Evolutionary conservation across 306 rosid species (phyloP).

Genomic region (Gynostemma pentaphyllum): DNA sequence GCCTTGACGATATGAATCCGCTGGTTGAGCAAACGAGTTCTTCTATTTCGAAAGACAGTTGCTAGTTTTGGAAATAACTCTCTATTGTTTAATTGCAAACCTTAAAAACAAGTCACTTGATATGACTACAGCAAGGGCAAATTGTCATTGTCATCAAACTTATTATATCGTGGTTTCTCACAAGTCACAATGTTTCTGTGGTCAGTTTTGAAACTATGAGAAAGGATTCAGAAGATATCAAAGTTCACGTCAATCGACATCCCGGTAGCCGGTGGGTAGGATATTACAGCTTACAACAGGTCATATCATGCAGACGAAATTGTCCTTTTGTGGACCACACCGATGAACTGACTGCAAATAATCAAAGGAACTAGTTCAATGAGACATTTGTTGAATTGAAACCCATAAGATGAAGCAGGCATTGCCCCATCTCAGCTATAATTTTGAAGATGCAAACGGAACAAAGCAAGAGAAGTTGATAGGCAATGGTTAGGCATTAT

Average conservation of each 20-base stretch:
- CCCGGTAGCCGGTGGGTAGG: too few relatives aligned
- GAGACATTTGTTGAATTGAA: slow-evolving; percentile 20
- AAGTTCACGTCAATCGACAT: slow-evolving; percentile 34
- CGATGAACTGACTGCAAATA: slow-evolving; percentile 9
- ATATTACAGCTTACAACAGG: too few relatives aligned
- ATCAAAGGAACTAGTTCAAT: not conserved
- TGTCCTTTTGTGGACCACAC: slow-evolving; percentile 21
- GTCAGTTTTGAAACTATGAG: slow-evolving; percentile 4
- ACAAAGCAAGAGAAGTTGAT: slow-evolving; percentile 22
- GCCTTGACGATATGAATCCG: slow-evolving; percentile 9
- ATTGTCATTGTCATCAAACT: slow-evolving; percentile 19
- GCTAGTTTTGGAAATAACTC: slow-evolving; percentile 10
- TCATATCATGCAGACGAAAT: slow-evolving; percentile 14
- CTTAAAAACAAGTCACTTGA: slow-evolving; percentile 16
- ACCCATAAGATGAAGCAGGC: slow-evolving; percentile 15
- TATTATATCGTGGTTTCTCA: slow-evolving; percentile 21
- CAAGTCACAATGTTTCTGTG: not conserved
- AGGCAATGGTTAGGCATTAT: slow-evolving; percentile 18
- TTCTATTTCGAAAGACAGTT: slow-evolving; percentile 12
- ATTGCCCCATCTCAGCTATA: slow-evolving; percentile 9
- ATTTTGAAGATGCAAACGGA: slow-evolving; percentile 35
- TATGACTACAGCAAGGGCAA: slow-evolving; percentile 3
- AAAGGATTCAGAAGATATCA: slow-evolving; percentile 23
- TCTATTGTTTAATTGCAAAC: not conserved
- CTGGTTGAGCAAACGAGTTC: slow-evolving; percentile 8